Evolutionary conservation across 1,284 basidiomycete genomes (phyloP), one percentile per base, ranked within the genome.

Genomic region (Ceraceosorus guamensis): DNA sequence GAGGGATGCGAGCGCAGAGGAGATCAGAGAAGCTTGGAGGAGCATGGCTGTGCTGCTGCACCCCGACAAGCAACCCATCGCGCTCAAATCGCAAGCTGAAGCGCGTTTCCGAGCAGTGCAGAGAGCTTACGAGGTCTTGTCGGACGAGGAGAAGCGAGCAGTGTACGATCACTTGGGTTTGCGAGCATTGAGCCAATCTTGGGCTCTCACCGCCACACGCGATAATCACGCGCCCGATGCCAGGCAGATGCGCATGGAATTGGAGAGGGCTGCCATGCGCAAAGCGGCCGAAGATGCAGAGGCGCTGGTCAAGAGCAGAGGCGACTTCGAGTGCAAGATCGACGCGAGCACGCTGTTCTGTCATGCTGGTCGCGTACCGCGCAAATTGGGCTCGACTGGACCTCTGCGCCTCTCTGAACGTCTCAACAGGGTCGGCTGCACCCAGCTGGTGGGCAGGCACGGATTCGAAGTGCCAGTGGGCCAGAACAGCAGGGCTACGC

Each of bases 301-400:
- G 58, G 75, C 77, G 31, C 72, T 80, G 49, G 80, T 83, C 50
- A 77, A 78, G 60, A 80, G 81, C 34, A 81, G 79, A 71, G 83
- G 81, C 54, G 79, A 78, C 43, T 73, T 73, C 48, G 65, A 61
- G 24, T 68, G 66, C 8, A 59, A 61, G 44, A 54, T 76, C 41
- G 70, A 76, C 59, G 71, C 71, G 5, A 60, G 53, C n/a, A 53
- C 65, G n/a, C 51, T 76, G 35, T 76, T 76, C 48, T 95, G 91
- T 70, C 85, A 79, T 48, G 87, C 72, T 87, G 93, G 90, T 78
- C 87, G 89, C 46, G 80, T 79, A 6, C 91, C 91, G 77, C 95
- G 95, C 3, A 87, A 83, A 48, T 93, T 77, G 78, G 93, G 93
- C 4, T 33, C 57, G 6, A 48, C 45, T 1, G 24, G 13, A 14